phyloP scores from a whole-genome alignment of 495 filamentous ascomycete genomes.

The Trichoderma virens region DNA sequence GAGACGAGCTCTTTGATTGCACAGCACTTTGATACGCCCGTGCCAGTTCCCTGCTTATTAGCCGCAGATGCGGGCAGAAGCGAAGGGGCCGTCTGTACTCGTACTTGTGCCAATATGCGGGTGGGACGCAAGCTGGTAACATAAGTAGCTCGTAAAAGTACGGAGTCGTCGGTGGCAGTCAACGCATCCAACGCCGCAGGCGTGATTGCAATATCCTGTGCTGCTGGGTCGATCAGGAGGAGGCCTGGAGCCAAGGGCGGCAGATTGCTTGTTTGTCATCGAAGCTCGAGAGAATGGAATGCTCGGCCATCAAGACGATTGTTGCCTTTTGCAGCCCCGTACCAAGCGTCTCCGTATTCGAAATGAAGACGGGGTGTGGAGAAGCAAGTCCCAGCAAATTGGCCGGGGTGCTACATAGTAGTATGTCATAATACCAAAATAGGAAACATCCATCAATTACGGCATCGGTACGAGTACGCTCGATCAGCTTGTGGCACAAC shows the following conservation, averaged over 20 bases:
- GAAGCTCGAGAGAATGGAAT: background rate
- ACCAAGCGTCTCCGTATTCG: background rate
- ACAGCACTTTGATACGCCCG: slow-evolving; percentile 6
- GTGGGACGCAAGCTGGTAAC: slow-evolving; percentile 2
- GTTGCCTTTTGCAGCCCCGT: background rate
- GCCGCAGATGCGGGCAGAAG: slow-evolving; percentile 9
- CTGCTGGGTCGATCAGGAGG: background rate
- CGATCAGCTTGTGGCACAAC: no score
- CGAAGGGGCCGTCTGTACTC: slow-evolving; percentile 1
- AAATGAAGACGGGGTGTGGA: slow-evolving; percentile 4
- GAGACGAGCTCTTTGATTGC: slow-evolving; percentile 2
- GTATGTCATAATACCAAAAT: slow-evolving; percentile 8
- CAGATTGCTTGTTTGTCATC: background rate
- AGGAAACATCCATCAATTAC: slow-evolving; percentile 7
- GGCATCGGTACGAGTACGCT: no score
- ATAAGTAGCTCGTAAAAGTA: slow-evolving; percentile 6
- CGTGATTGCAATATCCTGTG: slow-evolving; percentile 1
- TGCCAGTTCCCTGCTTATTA: slow-evolving; percentile 7
- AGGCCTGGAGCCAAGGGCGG: background rate
- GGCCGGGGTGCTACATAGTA: no score
- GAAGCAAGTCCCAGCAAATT: background rate
- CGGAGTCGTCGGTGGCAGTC: background rate
- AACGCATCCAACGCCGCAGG: background rate
- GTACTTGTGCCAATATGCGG: slow-evolving; percentile 3
- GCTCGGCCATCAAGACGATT: no score